These are phyloP conservation scores for Cucurbita pepo DNA, from an alignment of 306 rosid species.

Conservation along the genomic window DNA sequence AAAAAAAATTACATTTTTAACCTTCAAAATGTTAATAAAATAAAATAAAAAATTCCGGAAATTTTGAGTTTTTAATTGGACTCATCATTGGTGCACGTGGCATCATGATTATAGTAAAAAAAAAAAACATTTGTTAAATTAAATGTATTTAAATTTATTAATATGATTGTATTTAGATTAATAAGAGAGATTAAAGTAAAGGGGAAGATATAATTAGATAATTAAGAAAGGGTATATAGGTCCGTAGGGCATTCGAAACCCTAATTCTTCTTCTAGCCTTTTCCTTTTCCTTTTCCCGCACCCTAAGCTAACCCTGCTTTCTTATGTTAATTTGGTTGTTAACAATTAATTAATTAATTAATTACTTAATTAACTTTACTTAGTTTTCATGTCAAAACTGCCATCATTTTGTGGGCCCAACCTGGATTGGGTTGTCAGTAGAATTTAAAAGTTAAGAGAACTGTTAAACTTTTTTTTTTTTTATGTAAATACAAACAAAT, in stretches of 20 bases:
- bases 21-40: no score
- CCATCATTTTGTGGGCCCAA: constrained; percentile 64
- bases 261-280: background rate
- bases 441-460: no score
- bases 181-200: background rate
- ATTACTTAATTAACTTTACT: constrained; percentile 13
- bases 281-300: constrained; percentile 6
- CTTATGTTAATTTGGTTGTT: background rate
- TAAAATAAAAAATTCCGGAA: no score
- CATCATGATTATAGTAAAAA: no score
- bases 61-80: no score
- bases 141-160: no score
- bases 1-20: no score
- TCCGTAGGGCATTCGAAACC: constrained; percentile 1
- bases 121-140: no score
- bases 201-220: background rate
- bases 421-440: no score
- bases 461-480: no score
- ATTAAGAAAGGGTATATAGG: background rate
- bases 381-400: constrained; percentile 54
- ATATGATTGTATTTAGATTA: background rate
- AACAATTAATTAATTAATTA: background rate
- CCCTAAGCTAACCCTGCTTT: constrained; percentile 6
- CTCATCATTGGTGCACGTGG: no score
- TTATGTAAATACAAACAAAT: no score